phyloP scores from a whole-genome alignment of 129 eudicot genomes.

The Lactuca saligna region DNA sequence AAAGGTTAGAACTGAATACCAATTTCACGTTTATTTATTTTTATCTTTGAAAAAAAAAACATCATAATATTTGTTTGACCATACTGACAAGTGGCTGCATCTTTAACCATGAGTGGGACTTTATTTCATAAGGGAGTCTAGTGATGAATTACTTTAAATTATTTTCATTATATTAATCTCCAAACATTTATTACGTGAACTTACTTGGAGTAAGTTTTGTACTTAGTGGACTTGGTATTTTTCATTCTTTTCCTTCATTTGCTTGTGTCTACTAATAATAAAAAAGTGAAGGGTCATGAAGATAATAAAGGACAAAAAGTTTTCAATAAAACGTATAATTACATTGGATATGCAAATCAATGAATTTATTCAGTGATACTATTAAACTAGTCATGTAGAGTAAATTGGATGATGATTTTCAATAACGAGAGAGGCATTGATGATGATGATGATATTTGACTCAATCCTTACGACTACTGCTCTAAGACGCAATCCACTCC shows the following conservation, averaged over 20 bases:
- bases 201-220: background rate
- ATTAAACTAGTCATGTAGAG: background rate
- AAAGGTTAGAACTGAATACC: background rate
- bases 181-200: background rate
- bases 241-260: no score
- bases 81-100: conserved; percentile 31
- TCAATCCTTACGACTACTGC: background rate
- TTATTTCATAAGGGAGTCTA: conserved; percentile 24
- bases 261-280: no score
- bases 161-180: background rate
- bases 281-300: no score
- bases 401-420: conserved; percentile 27
- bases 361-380: conserved; percentile 1
- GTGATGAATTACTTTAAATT: conserved; percentile 22
- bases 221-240: background rate
- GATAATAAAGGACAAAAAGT: no score
- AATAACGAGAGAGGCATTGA: conserved; percentile 25
- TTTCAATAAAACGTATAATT: background rate
- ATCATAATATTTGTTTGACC: conserved; percentile 31
- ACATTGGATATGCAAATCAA: conserved; percentile 14
- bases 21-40: no score
- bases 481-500: conserved; percentile 7
- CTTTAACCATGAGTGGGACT: conserved; percentile 32
- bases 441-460: conserved; percentile 31
- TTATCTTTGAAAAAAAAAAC: background rate